Percentiles rank a stretch among this genome's conserved stretches.
These are phyloP conservation scores for Paracorniculantispora psalliotae DNA, from an alignment of 2,329 filamentous ascomycete genomes.

Conservation along the genomic window DNA sequence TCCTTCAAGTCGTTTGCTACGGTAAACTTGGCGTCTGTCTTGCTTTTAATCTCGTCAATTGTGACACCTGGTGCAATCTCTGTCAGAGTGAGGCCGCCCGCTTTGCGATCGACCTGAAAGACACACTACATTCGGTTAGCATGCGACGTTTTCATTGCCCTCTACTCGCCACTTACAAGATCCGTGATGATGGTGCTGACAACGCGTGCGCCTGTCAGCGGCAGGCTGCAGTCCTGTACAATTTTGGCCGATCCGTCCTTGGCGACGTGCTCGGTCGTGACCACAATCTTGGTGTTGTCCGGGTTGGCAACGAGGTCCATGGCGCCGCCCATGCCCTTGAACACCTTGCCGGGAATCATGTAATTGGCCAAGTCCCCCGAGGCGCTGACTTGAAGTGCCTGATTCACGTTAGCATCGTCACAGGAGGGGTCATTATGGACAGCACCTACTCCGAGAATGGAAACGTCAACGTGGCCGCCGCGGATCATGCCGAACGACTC, in stretches of 20 bases:
- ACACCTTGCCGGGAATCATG: slow-evolving; percentile 83
- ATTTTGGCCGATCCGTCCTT: slow-evolving; percentile 66
- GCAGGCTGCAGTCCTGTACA: slow-evolving; percentile 57
- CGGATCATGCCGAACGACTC: slow-evolving; percentile 88
- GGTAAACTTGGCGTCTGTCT: slow-evolving; percentile 64
- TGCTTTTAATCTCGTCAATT: slow-evolving; percentile 62
- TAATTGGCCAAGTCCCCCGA: slow-evolving; percentile 80
- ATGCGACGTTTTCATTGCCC: background rate
- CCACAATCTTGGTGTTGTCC: slow-evolving; percentile 66
- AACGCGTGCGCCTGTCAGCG: slow-evolving; percentile 60
- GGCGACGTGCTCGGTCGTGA: slow-evolving; percentile 64
- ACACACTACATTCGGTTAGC: slow-evolving; percentile 47
- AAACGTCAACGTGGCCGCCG: slow-evolving; percentile 77
- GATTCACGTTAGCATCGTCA: slow-evolving; percentile 2
- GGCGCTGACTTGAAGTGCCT: slow-evolving; percentile 72
- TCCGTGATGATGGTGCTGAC: slow-evolving; percentile 72
- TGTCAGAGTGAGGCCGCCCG: slow-evolving; percentile 60
- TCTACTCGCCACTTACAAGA: slow-evolving; percentile 45
- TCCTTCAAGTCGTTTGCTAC: slow-evolving; percentile 54
- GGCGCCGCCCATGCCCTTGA: slow-evolving; percentile 82
- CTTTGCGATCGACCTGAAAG: slow-evolving; percentile 60
- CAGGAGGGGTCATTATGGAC: background rate
- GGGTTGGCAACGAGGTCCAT: slow-evolving; percentile 72
- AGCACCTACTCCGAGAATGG: slow-evolving; percentile 61
- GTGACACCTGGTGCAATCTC: slow-evolving; percentile 65